Base-by-base conservation (phyloP, 1,284 basidiomycete species). In the Omphalotus olearius region DNA sequence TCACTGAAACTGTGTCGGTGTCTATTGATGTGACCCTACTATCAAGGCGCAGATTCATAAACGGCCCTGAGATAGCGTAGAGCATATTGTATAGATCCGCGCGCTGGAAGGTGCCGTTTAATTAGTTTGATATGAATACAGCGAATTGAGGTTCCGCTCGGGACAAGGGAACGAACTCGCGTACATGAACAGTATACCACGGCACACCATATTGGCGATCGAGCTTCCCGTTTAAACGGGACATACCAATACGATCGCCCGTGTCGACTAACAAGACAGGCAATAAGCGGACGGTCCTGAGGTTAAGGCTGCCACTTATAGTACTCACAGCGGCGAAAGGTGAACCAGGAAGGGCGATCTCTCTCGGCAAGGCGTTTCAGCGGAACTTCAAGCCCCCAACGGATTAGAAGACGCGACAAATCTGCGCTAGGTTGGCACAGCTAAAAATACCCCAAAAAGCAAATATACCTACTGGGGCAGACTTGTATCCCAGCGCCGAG, bases 401-500 rank as follows among this genome's bases (percentile, higher is more conserved):
- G 66, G 37, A 72, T 66, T 42, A 83, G 64, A 2, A 81, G 67
- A 9, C 77, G 67, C 13, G 69, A 70, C 13, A 78, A 55, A 56
- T 82, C 55, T 80, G 11, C 76, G 74, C 2, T 71, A 66, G 43
- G 77, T 62, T 61, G 68, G 68, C n/a, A 68, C 11, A 38, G n/a
- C 6, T 38, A 17, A 35, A 30, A 1, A 18, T 13, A 17, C 20
- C 2, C 13, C 3, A 10, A 13, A 33, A 7, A 13, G 23, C 23
- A 23, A 9, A 9, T 3, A 33, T 39, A 17, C 47, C 16, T 26
- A 54, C 53, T 77, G 14, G 75, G 72, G 16, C 70, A 64, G 39
- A 76, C 63, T 58, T 76, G 74, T 43, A 76, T 78, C 6, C 76
- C 76, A 4, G 76, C 76, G 1, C 76, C 76, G 11, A 76, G 68